phyloP scores from a whole-genome alignment of 1,284 basidiomycete species.

The Ustilago xerochloae region DNA sequence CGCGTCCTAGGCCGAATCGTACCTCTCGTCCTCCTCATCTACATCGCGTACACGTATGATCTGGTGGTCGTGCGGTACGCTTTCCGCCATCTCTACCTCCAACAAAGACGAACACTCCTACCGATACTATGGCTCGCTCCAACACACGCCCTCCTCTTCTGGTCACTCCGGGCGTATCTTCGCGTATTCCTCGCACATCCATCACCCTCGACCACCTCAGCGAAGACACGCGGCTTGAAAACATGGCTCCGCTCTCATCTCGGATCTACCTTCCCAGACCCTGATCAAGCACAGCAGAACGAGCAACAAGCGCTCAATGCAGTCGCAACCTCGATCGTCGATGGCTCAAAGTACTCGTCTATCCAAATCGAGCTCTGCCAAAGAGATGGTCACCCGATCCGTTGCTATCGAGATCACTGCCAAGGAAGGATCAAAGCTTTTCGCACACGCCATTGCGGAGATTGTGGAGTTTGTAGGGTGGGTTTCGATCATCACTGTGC shows the following conservation, averaged over 20 bases:
- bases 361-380: conserved; percentile 16
- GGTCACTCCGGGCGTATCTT: conserved; percentile 28
- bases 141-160: conserved; percentile 23
- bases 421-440: conserved; percentile 20
- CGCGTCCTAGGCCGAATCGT: conserved; percentile 39
- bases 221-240: neutral
- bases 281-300: neutral
- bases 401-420: conserved; percentile 35
- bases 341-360: neutral
- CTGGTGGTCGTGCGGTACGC: conserved; percentile 31
- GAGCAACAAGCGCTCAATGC: neutral
- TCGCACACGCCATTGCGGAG: conserved; percentile 43
- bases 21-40: conserved; percentile 43
- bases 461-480: conserved; percentile 36
- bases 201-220: neutral
- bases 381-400: conserved; percentile 19
- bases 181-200: conserved; percentile 29
- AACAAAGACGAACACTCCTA: neutral
- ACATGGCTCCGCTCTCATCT: conserved; percentile 6
- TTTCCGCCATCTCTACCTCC: conserved; percentile 13
- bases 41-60: conserved; percentile 30
- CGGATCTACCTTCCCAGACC: conserved; percentile 7
- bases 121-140: conserved; percentile 25
- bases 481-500: conserved; percentile 55
- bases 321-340: neutral